These are phyloP conservation scores for Hansenula sp. DNA, from an alignment of 1,139 yeast species.

Conservation along the genomic window DNA sequence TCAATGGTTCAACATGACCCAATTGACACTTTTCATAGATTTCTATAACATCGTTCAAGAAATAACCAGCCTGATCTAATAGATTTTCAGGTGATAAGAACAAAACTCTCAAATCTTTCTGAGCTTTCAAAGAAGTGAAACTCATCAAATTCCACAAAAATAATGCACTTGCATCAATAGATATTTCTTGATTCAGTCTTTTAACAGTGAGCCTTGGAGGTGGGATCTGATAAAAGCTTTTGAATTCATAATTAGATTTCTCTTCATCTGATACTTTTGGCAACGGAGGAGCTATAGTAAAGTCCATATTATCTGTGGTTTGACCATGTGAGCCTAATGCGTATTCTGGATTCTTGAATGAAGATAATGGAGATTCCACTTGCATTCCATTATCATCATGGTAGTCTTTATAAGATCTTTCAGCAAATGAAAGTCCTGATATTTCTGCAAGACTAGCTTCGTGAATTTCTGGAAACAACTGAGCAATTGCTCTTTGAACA, in stretches of 20 bases:
- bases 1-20: slow-evolving; percentile 31
- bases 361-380: slow-evolving; percentile 15
- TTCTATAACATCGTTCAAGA: slow-evolving; percentile 37
- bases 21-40: slow-evolving; percentile 45
- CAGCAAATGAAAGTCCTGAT: slow-evolving; percentile 8
- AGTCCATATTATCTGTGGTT: background rate
- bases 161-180: slow-evolving; percentile 30
- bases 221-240: slow-evolving; percentile 25
- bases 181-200: slow-evolving; percentile 27
- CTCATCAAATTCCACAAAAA: slow-evolving; percentile 54
- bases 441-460: slow-evolving; percentile 14
- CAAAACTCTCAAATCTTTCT: slow-evolving; percentile 51
- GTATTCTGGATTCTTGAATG: slow-evolving; percentile 15
- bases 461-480: slow-evolving; percentile 23
- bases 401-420: background rate
- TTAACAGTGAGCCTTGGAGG: slow-evolving; percentile 29
- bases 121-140: slow-evolving; percentile 46
- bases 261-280: background rate
- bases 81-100: slow-evolving; percentile 34
- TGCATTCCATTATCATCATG: slow-evolving; percentile 1
- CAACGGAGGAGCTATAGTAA: background rate
- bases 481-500: slow-evolving; percentile 21
- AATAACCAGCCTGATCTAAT: slow-evolving; percentile 26
- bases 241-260: background rate
- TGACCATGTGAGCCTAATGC: slow-evolving; percentile 1